Percentiles rank a stretch among this genome's conserved stretches.
Evolutionary conservation across 2,329 filamentous ascomycete species (phyloP).

Genomic region (Phaeosphaeriaceae sp.): DNA sequence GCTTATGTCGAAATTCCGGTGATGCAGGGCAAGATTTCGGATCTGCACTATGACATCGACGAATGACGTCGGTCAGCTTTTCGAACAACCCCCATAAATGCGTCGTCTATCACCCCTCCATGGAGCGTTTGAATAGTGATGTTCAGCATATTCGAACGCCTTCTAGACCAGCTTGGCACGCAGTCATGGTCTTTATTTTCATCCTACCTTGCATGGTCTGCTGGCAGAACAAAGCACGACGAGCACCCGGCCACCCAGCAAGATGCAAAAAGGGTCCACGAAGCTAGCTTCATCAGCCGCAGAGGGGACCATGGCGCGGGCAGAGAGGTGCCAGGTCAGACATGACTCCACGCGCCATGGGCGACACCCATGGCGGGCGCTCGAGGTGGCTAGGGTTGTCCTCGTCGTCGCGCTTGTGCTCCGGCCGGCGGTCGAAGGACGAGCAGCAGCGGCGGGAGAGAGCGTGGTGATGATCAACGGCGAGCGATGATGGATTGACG

Average conservation of each 20-base stretch:
- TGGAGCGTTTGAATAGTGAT: slow-evolving; percentile 19
- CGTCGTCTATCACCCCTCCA: slow-evolving; percentile 25
- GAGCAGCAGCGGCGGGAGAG: slow-evolving; percentile 11
- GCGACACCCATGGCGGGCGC: slow-evolving; percentile 18
- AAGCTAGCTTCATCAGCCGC: slow-evolving; percentile 28
- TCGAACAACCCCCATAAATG: slow-evolving; percentile 21
- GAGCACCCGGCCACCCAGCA: slow-evolving; percentile 1
- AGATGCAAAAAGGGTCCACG: not conserved
- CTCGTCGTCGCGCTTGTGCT: slow-evolving; percentile 10
- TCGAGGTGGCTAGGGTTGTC: slow-evolving; percentile 12
- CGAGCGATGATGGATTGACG: slow-evolving; percentile 36
- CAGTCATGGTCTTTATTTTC: slow-evolving; percentile 19
- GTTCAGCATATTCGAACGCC: slow-evolving; percentile 36
- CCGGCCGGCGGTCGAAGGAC: slow-evolving; percentile 20
- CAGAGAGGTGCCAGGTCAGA: slow-evolving; percentile 19
- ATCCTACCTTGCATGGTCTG: slow-evolving; percentile 9
- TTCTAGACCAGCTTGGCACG: slow-evolving; percentile 44
- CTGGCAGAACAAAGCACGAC: slow-evolving; percentile 27
- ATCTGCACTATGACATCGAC: slow-evolving; percentile 4
- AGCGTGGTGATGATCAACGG: slow-evolving; percentile 22
- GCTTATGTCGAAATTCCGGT: not conserved
- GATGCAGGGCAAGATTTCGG: slow-evolving; percentile 1
- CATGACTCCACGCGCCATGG: slow-evolving; percentile 19
- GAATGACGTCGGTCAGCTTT: slow-evolving; percentile 7
- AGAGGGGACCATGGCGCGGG: slow-evolving; percentile 20